Conservation (phyloP, 1,139 yeast species). For the Candida sojae region DNA sequence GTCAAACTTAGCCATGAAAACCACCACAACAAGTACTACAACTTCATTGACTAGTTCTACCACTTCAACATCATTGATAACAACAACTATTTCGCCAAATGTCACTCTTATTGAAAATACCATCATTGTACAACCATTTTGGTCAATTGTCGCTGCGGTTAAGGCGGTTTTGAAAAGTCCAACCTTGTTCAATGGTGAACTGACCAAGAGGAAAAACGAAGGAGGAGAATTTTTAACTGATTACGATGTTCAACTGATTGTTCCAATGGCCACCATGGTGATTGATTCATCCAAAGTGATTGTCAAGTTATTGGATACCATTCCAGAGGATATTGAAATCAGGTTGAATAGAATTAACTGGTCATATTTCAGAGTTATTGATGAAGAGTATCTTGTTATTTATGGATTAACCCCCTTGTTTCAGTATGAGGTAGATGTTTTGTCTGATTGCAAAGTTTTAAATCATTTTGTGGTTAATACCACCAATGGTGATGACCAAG, state of each 20-base stretch:
- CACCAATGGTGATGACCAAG: constrained; percentile 21
- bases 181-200: constrained; percentile 54
- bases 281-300: constrained; percentile 40
- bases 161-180: constrained; percentile 55
- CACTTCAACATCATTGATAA: constrained; percentile 18
- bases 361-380: constrained; percentile 51
- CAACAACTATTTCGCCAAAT: constrained; percentile 19
- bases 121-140: constrained; percentile 56
- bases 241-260: constrained; percentile 4
- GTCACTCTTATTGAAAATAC: constrained; percentile 33
- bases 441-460: constrained; percentile 30
- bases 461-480: constrained; percentile 36
- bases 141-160: constrained; percentile 67
- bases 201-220: constrained; percentile 31
- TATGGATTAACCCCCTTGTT: constrained; percentile 68
- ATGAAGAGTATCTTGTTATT: constrained; percentile 47
- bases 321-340: constrained; percentile 35
- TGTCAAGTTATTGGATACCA: constrained; percentile 37
- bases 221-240: constrained; percentile 17
- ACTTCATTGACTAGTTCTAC: constrained; percentile 14
- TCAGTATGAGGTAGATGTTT: constrained; percentile 65
- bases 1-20: constrained; percentile 9
- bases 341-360: constrained; percentile 63
- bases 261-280: constrained; percentile 26
- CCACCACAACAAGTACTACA: constrained; percentile 14